phyloP scores from a whole-genome alignment of 164 flowering plant genomes.

The Aristolochia californica region DNA sequence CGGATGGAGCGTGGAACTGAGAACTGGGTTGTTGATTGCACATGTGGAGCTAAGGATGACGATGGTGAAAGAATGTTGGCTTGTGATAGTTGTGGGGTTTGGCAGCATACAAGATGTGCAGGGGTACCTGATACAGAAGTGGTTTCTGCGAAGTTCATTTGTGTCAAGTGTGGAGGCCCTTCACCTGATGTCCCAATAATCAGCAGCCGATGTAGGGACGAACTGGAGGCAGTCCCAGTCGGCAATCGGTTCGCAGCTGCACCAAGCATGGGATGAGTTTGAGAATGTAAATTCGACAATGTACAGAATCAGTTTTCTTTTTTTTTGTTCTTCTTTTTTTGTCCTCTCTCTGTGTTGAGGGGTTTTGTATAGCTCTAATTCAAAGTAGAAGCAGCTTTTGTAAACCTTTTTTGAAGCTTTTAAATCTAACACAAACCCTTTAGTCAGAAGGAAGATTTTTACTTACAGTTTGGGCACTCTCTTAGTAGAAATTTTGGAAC shows the following conservation, averaged over 20 bases:
- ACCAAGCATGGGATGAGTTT: neutral
- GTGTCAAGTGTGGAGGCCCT: constrained; percentile 28
- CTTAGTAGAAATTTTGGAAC: too few relatives aligned
- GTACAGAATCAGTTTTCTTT: too few relatives aligned
- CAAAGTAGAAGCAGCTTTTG: too few relatives aligned
- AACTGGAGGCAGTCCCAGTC: neutral
- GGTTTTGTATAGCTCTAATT: too few relatives aligned
- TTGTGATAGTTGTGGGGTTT: constrained; percentile 66
- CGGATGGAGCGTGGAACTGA: constrained; percentile 73
- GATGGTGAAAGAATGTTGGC: constrained; percentile 91
- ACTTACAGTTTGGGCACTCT: too few relatives aligned
- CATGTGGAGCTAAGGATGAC: constrained; percentile 76
- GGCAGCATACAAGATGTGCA: constrained; percentile 82
- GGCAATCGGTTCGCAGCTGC: neutral
- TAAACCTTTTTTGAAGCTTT: too few relatives aligned
- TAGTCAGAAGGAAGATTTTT: too few relatives aligned
- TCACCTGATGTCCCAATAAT: neutral
- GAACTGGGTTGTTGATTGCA: constrained; percentile 65
- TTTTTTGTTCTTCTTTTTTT: neutral
- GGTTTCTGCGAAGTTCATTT: constrained; percentile 48
- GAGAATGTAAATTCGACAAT: neutral
- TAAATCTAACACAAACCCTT: too few relatives aligned
- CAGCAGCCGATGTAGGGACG: neutral
- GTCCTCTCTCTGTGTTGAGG: too few relatives aligned
- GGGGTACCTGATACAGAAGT: constrained; percentile 41